Evolutionary conservation across 1,284 basidiomycete species (phyloP).

Genomic region (Malassezia sp.): DNA sequence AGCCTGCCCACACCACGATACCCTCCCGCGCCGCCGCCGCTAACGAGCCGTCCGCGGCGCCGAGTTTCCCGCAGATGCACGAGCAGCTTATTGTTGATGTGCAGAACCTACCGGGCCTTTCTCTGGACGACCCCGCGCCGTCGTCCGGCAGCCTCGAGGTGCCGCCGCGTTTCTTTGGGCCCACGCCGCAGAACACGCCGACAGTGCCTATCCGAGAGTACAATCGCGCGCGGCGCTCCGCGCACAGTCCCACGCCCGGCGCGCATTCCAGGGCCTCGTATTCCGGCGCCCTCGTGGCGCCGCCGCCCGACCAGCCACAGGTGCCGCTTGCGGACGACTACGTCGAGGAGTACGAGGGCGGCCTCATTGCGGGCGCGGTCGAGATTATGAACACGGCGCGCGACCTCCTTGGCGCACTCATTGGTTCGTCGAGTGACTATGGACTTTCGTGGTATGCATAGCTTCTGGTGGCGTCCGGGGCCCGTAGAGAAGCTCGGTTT

Average conservation of each 20-base stretch:
- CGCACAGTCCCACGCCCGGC: constrained; percentile 20
- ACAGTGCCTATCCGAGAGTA: constrained; percentile 9
- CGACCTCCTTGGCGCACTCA: constrained; percentile 37
- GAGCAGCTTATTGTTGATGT: constrained; percentile 31
- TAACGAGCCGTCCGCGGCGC: too few relatives aligned
- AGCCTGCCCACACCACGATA: neutral
- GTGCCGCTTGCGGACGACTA: constrained; percentile 42
- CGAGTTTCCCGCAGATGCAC: neutral
- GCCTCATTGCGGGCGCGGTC: constrained; percentile 33
- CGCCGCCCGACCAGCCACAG: constrained; percentile 29
- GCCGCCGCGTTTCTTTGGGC: constrained; percentile 18
- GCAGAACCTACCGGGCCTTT: constrained; percentile 27
- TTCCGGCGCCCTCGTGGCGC: constrained; percentile 37
- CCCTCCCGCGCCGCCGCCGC: neutral
- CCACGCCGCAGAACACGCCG: constrained; percentile 43
- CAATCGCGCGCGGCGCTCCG: neutral
- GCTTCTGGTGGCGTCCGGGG: neutral
- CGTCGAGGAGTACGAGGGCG: constrained; percentile 39
- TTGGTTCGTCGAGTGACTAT: constrained; percentile 3
- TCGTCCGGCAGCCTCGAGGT: constrained; percentile 13
- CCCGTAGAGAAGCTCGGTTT: too few relatives aligned
- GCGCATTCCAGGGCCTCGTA: constrained; percentile 18
- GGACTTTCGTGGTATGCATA: constrained; percentile 11
- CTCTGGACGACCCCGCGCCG: constrained; percentile 11
- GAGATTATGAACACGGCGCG: constrained; percentile 45